A percentile compares a stretch with the other conserved stretches of the same genome.
phyloP scores from a whole-genome alignment of 495 filamentous ascomycete species.

The Annulohypoxylon bovei region DNA sequence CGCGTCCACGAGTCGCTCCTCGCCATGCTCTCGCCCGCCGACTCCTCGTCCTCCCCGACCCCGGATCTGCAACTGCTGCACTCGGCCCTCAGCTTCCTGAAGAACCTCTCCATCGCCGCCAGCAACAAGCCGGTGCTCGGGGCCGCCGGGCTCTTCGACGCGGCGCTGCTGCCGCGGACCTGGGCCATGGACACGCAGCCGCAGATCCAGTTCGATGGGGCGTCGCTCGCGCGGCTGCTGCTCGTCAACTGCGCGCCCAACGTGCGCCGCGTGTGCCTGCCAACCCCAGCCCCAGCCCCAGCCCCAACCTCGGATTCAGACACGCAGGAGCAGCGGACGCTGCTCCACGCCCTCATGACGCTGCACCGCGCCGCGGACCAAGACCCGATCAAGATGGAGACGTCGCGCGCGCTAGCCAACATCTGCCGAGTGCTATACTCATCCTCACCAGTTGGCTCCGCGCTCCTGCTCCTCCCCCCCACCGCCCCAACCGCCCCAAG shows the following conservation, averaged over 20 bases:
- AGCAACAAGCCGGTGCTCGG: constrained; percentile 70
- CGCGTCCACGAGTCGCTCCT: constrained; percentile 67
- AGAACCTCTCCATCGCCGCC: constrained; percentile 77
- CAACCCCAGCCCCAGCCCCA: too few relatives aligned
- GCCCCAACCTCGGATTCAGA: constrained; percentile 48
- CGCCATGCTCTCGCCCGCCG: constrained; percentile 54
- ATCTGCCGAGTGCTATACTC: constrained; percentile 69
- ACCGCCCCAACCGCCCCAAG: neutral
- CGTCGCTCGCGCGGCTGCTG: constrained; percentile 73
- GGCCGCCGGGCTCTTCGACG: constrained; percentile 57
- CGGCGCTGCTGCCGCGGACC: constrained; percentile 65
- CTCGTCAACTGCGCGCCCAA: constrained; percentile 67
- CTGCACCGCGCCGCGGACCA: constrained; percentile 67
- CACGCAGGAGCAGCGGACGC: constrained; percentile 44
- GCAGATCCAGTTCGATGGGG: constrained; percentile 75
- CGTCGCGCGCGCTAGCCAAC: constrained; percentile 71
- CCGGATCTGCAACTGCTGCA: constrained; percentile 66
- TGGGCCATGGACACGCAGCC: constrained; percentile 70
- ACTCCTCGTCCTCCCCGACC: constrained; percentile 31
- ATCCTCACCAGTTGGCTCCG: constrained; percentile 1
- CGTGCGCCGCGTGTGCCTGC: constrained; percentile 59
- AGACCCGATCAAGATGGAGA: constrained; percentile 77
- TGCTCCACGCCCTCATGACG: constrained; percentile 67
- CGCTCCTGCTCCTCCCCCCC: constrained; percentile 1
- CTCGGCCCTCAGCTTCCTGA: constrained; percentile 76